Base-by-base conservation (phyloP, 2,329 filamentous ascomycete species). In the Aspergillus sojae region DNA sequence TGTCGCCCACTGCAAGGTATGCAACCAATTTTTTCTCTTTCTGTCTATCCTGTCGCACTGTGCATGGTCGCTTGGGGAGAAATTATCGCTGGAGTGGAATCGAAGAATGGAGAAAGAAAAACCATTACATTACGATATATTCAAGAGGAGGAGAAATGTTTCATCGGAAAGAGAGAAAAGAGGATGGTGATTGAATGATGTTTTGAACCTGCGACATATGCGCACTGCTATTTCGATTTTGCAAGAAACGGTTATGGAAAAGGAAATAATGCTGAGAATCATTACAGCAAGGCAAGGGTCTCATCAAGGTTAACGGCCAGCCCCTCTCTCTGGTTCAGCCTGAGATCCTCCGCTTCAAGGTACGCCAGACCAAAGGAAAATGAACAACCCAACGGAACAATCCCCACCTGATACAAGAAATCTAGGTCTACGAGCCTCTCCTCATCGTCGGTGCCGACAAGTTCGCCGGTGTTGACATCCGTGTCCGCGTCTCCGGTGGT, bases 251-350 rank as follows among this genome's bases (percentile, higher is more conserved):
- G 11, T 16, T 11, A n/a, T 34, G 52, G n/a, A 39, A 55, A 32
- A 36, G 62, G 62, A 71, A 68, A 60, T 67, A 55, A 66, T 67
- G 63, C 73, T 74, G 70, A 75, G 71, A 71, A 64, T 70, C 62
- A 68, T 62, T 75, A 79, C 75, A 89, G 88, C 83, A 88, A 81
- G 90, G 90, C 80, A 91, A 91, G 82, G 95, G 95, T 83, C 90
- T 98, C 78, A 89, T 99, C 85, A 97, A 96, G 88, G 95, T 97
- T 85, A 99, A 98, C 88, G 95, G 95, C 85, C 92, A 93, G 82
- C 95, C 95, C 79, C 90, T 99, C 78, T 86, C 87, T 79, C 92
- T 98, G 78, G 91, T 97, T 78, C 92, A 97, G 87, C 94, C 95
- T 77, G 92, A 97, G 86, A 90, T 97, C 84, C 89, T 99, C 79